A percentile compares a stretch with the other conserved stretches of the same genome.
phyloP scores from a whole-genome alignment of 192 early-diverging fungal genomes.

The Coemansia sp. region DNA sequence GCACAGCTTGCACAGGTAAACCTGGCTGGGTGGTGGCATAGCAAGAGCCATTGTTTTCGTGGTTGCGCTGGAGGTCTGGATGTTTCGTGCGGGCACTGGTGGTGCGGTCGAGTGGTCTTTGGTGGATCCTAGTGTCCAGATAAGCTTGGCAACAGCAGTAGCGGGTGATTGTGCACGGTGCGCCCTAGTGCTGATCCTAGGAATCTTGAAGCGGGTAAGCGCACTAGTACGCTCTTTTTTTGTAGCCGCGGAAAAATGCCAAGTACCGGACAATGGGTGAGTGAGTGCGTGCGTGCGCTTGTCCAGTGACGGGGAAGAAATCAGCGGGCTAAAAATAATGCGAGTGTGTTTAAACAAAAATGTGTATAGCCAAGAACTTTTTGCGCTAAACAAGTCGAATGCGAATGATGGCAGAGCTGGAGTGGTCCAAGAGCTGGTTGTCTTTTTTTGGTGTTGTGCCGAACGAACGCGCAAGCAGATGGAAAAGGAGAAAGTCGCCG shows the following conservation, averaged over 20 bases:
- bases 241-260: slow-evolving; percentile 5
- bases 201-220: slow-evolving; percentile 3
- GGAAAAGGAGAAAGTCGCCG: neutral
- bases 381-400: neutral
- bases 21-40: slow-evolving; percentile 53
- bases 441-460: neutral
- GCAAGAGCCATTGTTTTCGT: slow-evolving; percentile 11
- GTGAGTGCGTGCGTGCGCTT: neutral
- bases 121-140: neutral
- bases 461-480: neutral
- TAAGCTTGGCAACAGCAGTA: neutral
- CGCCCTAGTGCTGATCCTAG: slow-evolving; percentile 3
- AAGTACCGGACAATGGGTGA: neutral
- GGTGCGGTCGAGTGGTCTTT: neutral
- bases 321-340: neutral
- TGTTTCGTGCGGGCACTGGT: neutral
- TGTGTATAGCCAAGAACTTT: neutral
- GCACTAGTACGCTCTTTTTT: neutral
- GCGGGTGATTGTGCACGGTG: slow-evolving; percentile 1
- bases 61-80: neutral
- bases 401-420: neutral
- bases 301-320: neutral
- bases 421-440: neutral
- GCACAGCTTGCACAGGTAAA: slow-evolving; percentile 58
- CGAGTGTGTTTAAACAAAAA: neutral